Conservation (phyloP, 345 rosid species). For the Aquilaria yunnanensis region DNA sequence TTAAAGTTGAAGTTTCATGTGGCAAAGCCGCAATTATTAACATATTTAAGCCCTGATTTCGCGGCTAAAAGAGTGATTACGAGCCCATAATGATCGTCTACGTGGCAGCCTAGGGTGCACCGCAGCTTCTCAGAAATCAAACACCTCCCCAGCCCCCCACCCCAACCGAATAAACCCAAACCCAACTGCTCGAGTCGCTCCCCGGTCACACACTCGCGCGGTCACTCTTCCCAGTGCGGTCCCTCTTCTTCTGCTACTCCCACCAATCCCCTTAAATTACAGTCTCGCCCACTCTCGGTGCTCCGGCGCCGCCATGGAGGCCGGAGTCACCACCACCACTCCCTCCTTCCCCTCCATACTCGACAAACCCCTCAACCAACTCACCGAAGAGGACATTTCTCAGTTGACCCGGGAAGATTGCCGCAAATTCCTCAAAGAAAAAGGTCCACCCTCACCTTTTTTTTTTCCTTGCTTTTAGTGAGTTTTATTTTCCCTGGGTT, state of each 20-base stretch:
- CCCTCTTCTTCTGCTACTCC: slow-evolving; percentile 13
- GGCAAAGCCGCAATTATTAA: slow-evolving; percentile 12
- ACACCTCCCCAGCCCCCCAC: slow-evolving; percentile 12
- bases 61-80: slow-evolving; percentile 20
- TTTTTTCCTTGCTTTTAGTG: not conserved
- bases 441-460: slow-evolving; percentile 35
- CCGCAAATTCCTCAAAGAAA: slow-evolving; percentile 83
- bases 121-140: slow-evolving; percentile 22
- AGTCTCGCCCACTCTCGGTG: slow-evolving; percentile 27
- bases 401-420: slow-evolving; percentile 97
- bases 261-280: slow-evolving; percentile 20
- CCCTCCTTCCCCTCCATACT: slow-evolving; percentile 54
- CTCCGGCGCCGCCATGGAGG: slow-evolving; percentile 34
- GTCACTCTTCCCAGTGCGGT: slow-evolving; percentile 6
- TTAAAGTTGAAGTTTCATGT: not conserved
- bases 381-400: slow-evolving; percentile 94
- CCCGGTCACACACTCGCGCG: not conserved
- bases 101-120: slow-evolving; percentile 92
- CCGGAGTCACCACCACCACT: slow-evolving; percentile 25
- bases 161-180: not conserved
- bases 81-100: slow-evolving; percentile 26
- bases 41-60: slow-evolving; percentile 9
- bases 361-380: slow-evolving; percentile 67
- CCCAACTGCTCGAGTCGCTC: too few relatives aligned
- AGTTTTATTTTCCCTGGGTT: too few relatives aligned